A percentile compares a stretch with the other conserved stretches of the same genome.
Conservation (phyloP, 1,284 basidiomycete species). For the Moniliella sp. region DNA sequence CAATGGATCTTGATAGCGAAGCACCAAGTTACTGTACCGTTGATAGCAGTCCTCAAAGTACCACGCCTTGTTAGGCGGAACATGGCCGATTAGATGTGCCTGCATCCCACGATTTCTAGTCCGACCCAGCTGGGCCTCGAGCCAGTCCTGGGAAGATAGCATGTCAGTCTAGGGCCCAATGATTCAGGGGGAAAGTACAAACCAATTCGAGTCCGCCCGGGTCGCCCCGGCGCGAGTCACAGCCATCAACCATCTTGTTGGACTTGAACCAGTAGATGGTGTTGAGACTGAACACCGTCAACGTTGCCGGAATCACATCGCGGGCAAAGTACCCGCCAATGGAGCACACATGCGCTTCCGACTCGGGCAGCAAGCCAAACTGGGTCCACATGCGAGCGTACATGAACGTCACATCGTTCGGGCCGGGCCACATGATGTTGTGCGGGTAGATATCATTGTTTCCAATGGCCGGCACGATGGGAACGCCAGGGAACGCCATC, state of each 20-base stretch:
- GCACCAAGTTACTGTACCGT: slow-evolving; percentile 53
- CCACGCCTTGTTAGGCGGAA: slow-evolving; percentile 56
- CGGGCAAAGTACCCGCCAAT: slow-evolving; percentile 55
- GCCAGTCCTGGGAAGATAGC: slow-evolving; percentile 66
- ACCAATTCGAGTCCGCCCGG: no score
- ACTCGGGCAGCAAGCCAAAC: slow-evolving; percentile 63
- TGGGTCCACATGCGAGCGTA: slow-evolving; percentile 52
- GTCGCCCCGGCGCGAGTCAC: no score
- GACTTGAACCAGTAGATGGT: slow-evolving; percentile 79
- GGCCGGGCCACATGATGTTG: slow-evolving; percentile 42
- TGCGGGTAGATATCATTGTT: slow-evolving; percentile 37
- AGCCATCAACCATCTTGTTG: slow-evolving; percentile 51
- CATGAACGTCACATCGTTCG: slow-evolving; percentile 55
- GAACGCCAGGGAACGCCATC: slow-evolving; percentile 51
- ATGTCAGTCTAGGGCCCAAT: no score
- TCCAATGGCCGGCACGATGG: slow-evolving; percentile 65
- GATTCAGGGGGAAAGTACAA: no score
- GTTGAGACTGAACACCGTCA: slow-evolving; percentile 68
- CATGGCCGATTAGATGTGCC: slow-evolving; percentile 41
- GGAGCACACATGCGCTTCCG: slow-evolving; percentile 44
- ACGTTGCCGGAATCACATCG: slow-evolving; percentile 54
- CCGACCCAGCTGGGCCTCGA: slow-evolving; percentile 57
- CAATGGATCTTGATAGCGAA: slow-evolving; percentile 67
- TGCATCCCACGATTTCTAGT: slow-evolving; percentile 59
- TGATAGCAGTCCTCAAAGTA: slow-evolving; percentile 67